A percentile compares a stretch with the other conserved stretches of the same genome.
Conservation (phyloP, 1,284 basidiomycete genomes). For the Leccinum variabile region DNA sequence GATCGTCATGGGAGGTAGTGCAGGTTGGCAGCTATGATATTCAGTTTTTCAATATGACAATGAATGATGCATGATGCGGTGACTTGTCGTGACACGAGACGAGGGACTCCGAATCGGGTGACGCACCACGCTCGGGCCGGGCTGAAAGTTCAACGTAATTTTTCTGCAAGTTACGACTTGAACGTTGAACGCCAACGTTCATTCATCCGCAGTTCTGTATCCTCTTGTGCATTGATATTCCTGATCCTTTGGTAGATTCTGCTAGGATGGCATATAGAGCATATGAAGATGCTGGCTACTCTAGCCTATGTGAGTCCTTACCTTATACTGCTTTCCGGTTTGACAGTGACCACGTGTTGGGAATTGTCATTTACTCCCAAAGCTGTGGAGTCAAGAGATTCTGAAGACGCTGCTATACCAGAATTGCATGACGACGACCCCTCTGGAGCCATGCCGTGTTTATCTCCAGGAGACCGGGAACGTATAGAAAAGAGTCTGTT, state of each 20-base stretch:
- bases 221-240: not conserved
- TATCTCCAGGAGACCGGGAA: constrained; percentile 6
- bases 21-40: too few relatives aligned
- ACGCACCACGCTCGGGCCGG: too few relatives aligned
- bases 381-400: constrained; percentile 10
- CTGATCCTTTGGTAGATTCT: not conserved
- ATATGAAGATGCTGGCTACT: constrained; percentile 14
- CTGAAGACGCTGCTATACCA: constrained; percentile 8
- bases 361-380: not conserved
- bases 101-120: too few relatives aligned
- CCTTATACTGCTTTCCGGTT: not conserved
- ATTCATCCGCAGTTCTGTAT: not conserved
- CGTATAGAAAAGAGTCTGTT: constrained; percentile 21
- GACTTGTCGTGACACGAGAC: too few relatives aligned
- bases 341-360: not conserved
- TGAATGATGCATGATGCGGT: too few relatives aligned
- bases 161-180: too few relatives aligned
- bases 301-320: constrained; percentile 21
- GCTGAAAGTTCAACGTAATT: too few relatives aligned
- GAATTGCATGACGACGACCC: constrained; percentile 4
- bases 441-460: not conserved
- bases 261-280: constrained; percentile 11
- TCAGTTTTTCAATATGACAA: too few relatives aligned
- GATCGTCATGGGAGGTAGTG: too few relatives aligned
- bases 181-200: too few relatives aligned